phyloP scores from a whole-genome alignment of 495 filamentous ascomycete genomes.

The Durotheca rogersii region DNA sequence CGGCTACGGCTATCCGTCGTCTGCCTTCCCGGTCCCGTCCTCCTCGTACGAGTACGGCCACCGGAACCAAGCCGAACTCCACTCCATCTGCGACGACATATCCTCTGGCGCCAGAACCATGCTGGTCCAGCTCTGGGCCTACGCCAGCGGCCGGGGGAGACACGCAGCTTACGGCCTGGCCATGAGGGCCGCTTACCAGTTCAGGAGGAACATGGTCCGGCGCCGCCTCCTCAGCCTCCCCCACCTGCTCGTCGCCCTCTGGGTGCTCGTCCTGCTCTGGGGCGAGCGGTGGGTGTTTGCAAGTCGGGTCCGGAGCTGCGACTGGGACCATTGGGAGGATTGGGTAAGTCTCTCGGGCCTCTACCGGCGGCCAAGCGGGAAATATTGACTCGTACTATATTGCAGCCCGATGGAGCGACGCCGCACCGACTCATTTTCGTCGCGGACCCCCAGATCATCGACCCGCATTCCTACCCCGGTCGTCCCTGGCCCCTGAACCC shows the following conservation, averaged over 20 bases:
- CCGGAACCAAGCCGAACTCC: constrained; percentile 27
- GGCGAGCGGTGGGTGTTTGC: constrained; percentile 80
- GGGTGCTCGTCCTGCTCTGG: constrained; percentile 81
- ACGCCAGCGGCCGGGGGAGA: constrained; percentile 37
- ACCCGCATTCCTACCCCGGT: constrained; percentile 93
- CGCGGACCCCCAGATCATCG: constrained; percentile 96
- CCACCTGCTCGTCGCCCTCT: constrained; percentile 66
- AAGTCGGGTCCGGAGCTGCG: constrained; percentile 65
- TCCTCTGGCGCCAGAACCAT: constrained; percentile 13
- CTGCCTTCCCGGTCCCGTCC: constrained; percentile 12
- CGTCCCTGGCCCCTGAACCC: constrained; percentile 85
- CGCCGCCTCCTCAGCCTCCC: constrained; percentile 57
- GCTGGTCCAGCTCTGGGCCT: constrained; percentile 38
- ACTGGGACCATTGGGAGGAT: constrained; percentile 85
- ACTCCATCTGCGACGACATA: constrained; percentile 38
- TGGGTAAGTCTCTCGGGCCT: constrained; percentile 66
- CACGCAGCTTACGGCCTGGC: constrained; percentile 32
- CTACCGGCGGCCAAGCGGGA: background rate
- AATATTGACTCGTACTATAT: constrained; percentile 16
- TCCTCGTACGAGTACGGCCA: constrained; percentile 22
- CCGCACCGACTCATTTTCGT: constrained; percentile 88
- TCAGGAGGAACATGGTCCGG: constrained; percentile 45
- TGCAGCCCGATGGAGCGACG: constrained; percentile 67
- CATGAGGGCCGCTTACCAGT: constrained; percentile 31
- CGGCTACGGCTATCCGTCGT: constrained; percentile 28